Base-by-base conservation (phyloP, 2,329 filamentous ascomycete genomes). In the Nemania serpens region DNA sequence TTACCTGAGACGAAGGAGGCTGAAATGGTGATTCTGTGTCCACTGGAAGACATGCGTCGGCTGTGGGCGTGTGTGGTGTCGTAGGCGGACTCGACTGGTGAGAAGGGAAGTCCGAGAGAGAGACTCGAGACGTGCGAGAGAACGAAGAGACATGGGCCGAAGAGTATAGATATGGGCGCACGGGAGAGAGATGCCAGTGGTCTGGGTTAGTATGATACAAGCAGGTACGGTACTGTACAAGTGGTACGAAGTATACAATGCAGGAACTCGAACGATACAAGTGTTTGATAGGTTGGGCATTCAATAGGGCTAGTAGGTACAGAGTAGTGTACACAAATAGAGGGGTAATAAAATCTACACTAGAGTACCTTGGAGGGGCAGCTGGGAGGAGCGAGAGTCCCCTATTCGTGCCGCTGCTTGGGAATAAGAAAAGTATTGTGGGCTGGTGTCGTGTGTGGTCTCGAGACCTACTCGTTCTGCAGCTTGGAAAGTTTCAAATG, bases 71-170 rank as follows among this genome's bases (percentile, higher is more conserved):
- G 51, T 58, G 58, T 55, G 46, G 20, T 64, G 59, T 52, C 59
- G 61, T 63, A 66, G 59, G 63, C 68, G 66, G 54, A 67, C 53
- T 65, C 64, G 65, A 53, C 47, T 48, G 39, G 57, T 54, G 65
- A 64, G 61, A 59, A 45, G 59, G 57, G 61, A 64, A 63, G 61
- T 46, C 60, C 68, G 70, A 66, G 69, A 64, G 51, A 69, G 17
- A 53, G 45, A 64, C 65, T 68, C 68, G 67, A 68, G 42, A 55
- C 68, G 69, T 54, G 58, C 55, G 54, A 67, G 61, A 54, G 66
- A 63, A 42, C 69, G 68, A 49, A 68, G 53, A 65, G 68, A 72
- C 69, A 72, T 72, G 65, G 69, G 62, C 51, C 61, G 22, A 62
- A 45, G 18, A 54, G 49, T 36, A 51, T 43, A 56, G 43, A 63